Percentiles rank a stretch among this genome's conserved stretches.
These are phyloP conservation scores for Russula emetica DNA, from an alignment of 768 basidiomycete species.

Conservation along the genomic window DNA sequence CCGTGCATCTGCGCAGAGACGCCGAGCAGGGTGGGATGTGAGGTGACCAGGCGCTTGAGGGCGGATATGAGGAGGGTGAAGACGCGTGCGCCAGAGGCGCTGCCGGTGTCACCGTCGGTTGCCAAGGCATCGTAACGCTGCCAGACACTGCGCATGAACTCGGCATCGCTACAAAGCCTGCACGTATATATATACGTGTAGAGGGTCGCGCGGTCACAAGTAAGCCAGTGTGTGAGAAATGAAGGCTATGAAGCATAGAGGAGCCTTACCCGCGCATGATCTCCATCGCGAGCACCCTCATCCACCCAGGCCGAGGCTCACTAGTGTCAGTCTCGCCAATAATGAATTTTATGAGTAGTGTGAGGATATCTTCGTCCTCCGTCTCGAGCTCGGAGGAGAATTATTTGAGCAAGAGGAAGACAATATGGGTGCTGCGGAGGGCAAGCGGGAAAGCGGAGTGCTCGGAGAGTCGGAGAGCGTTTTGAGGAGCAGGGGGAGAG, in stretches of 20 bases:
- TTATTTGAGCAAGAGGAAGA: conserved; percentile 89
- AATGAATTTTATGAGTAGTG: conserved; percentile 13
- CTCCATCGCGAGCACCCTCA: conserved; percentile 28
- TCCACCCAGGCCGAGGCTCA: conserved; percentile 23
- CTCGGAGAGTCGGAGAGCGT: conserved; percentile 57
- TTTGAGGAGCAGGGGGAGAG: conserved; percentile 85
- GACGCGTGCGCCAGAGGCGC: too few relatives aligned
- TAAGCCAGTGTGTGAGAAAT: too few relatives aligned
- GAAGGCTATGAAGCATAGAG: not conserved
- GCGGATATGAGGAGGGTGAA: too few relatives aligned
- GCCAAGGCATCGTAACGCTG: too few relatives aligned
- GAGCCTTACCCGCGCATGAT: conserved; percentile 21
- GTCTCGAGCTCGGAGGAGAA: conserved; percentile 77
- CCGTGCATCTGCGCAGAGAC: conserved; percentile 78
- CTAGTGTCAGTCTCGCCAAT: conserved; percentile 4
- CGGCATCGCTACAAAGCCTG: too few relatives aligned
- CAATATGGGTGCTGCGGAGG: conserved; percentile 86
- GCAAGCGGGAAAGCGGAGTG: conserved; percentile 79
- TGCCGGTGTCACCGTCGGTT: too few relatives aligned
- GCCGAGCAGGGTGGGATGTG: conserved; percentile 83
- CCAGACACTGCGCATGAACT: too few relatives aligned
- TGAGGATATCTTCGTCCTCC: conserved; percentile 54
- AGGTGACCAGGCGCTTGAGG: conserved; percentile 88
- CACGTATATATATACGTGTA: too few relatives aligned
- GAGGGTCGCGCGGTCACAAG: too few relatives aligned